Base-by-base conservation (phyloP, 2,329 filamentous ascomycete species). In the Penicillium fuscoglaucum region DNA sequence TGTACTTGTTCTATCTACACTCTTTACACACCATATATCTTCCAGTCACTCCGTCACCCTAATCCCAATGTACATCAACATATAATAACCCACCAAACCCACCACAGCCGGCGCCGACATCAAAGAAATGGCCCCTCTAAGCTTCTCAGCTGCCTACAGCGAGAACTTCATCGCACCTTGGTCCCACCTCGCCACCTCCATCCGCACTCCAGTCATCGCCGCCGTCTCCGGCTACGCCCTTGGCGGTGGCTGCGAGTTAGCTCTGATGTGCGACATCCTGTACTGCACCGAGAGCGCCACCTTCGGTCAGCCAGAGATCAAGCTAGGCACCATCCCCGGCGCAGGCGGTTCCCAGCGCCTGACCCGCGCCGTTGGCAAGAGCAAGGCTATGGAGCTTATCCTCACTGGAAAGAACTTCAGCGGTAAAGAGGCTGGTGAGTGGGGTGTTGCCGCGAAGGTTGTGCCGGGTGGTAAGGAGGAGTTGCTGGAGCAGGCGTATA, bases 221-320 rank as follows among this genome's bases (percentile, higher is more conserved):
- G 95, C 95, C 26, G 93, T 99, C 3, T 95, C 95, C 10, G 95
- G 95, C 19, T 93, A 97, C 72, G 95, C 95, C 2, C 85, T 99
- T 1, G 95, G 95, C 28, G 95, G 95, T 53, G 95, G 95, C 47
- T 99, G 95, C 74, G 95, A 99, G 80, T 84, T 99, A 15, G 93
- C 95, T 50, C 90, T 99, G 83, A 99, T 98, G 95, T 91, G 90
- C 71, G 95, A 99, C 74, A 88, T 98, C 66, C 79, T 99, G 60
- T 98, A 98, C 82, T 95, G 90, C 79, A 93, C 90, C 2, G 83
- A 88, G 51, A 85, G 78, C 17, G 93, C 95, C 65, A 96, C 91
- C 69, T 97, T 99, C 73, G 95, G 95, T 13, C 95, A 98, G 79
- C 95, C 95, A 0, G 95, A 99, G 81, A 91, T 99, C 80, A 97